Conservation (phyloP, 345 rosid species). For the Citrus inodora region DNA sequence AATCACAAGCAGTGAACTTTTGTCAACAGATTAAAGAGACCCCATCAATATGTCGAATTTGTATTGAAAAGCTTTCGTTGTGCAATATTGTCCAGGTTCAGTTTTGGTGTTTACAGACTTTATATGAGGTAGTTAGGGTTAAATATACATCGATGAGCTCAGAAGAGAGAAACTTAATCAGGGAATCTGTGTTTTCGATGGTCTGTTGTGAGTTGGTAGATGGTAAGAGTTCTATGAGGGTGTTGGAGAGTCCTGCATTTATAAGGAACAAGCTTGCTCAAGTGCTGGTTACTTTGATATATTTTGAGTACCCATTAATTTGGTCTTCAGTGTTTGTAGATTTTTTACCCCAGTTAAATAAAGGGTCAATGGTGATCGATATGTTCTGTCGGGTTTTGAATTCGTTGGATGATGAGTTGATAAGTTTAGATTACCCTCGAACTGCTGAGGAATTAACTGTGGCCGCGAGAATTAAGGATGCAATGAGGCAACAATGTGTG, state of each 20-base stretch:
- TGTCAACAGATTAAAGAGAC: constrained; percentile 62
- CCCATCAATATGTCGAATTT: constrained; percentile 48
- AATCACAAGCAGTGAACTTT: constrained; percentile 53
- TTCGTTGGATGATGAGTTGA: constrained; percentile 84
- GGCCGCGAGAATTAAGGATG: constrained; percentile 81
- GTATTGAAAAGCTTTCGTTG: constrained; percentile 67
- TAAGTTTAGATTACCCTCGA: constrained; percentile 87
- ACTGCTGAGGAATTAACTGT: constrained; percentile 56
- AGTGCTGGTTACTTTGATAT: constrained; percentile 80
- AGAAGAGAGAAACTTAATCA: constrained; percentile 56
- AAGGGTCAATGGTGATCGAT: constrained; percentile 70
- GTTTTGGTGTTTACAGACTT: constrained; percentile 94
- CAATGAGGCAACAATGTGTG: constrained; percentile 95
- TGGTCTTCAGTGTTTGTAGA: constrained; percentile 86
- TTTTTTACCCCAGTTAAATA: constrained; percentile 55
- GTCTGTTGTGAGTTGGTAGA: constrained; percentile 54
- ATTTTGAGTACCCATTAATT: constrained; percentile 78
- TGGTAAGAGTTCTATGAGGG: constrained; percentile 43
- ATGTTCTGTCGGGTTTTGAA: constrained; percentile 92
- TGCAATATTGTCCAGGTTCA: constrained; percentile 69
- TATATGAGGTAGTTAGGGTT: constrained; percentile 62
- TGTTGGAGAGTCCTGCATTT: constrained; percentile 69
- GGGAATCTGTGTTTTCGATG: constrained; percentile 69
- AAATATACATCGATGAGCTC: constrained; percentile 51
- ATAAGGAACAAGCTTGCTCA: constrained; percentile 94